phyloP scores from a whole-genome alignment of 179 eudicot species.

The Beta macrorhiza region DNA sequence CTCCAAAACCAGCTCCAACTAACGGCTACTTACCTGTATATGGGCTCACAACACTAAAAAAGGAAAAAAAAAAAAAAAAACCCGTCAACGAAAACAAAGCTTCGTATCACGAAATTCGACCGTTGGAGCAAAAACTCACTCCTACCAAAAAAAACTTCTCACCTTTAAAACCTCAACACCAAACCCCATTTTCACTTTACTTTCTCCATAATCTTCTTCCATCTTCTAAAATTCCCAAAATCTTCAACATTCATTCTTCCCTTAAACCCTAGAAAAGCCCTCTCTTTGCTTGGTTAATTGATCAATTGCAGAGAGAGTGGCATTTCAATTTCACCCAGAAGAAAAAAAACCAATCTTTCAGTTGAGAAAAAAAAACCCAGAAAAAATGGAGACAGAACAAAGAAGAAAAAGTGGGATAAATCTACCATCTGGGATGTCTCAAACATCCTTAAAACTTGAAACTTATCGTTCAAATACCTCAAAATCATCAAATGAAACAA shows the following conservation, averaged over 20 bases:
- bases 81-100: not conserved
- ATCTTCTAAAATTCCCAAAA: not conserved
- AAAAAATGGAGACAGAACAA: constrained; percentile 50
- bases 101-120: constrained; percentile 24
- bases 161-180: constrained; percentile 8
- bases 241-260: not conserved
- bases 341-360: not conserved
- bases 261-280: constrained; percentile 24
- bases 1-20: constrained; percentile 17
- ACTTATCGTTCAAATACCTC: constrained; percentile 28
- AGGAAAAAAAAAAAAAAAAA: not conserved
- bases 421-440: constrained; percentile 77
- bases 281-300: constrained; percentile 10
- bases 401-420: constrained; percentile 86
- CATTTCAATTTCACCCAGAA: not conserved
- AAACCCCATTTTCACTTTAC: constrained; percentile 13
- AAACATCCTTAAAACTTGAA: constrained; percentile 56
- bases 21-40: constrained; percentile 24
- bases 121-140: constrained; percentile 27
- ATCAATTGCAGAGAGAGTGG: constrained; percentile 18
- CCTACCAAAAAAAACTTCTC: not conserved
- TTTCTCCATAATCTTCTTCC: not conserved
- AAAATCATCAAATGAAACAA: constrained; percentile 16
- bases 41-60: not conserved
- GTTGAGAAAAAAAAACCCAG: not conserved